Evolutionary conservation across 176 grass and related monocot species (phyloP), one percentile per base, ranked within the genome.

Genomic region (Tillandsia fasciculata): DNA sequence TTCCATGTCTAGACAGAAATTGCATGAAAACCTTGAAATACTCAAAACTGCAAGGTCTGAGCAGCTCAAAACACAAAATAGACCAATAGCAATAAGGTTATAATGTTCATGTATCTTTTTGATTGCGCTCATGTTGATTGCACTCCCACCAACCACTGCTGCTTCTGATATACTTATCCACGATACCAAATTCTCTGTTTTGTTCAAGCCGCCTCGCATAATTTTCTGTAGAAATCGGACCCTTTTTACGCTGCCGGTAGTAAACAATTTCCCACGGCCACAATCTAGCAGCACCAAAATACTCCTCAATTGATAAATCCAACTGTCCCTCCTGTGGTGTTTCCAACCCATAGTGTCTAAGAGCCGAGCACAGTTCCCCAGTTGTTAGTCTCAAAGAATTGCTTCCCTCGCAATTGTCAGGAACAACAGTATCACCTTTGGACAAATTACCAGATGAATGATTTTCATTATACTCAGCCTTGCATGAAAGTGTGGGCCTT

Each of bases 261-360:
- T 82, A 82, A 65, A 89, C 82, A 10, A 85, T 82, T 71, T 85
- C 69, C 82, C 87, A 89, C 68, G 83, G 79, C 87, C 87, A 90
- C 33, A 83, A 47, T 48, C 72, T 72, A 26, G 87, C 79, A 51
- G 83, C 87, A 77, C 87, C 82, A 49, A 85, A 82, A 65, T 89
- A 85, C 23, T 56, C 49, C 69, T 82, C 83, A 50, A 80, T 69
- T n/a, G 65, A 26, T 50, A 82, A 52, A 67, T 79, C 70, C 11
- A 18, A 17, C 71, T 67, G 72, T 29, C 65, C 81, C 48, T 63
- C 65, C 49, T 77, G 69, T 33, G 22, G 52, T 58, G 76, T 26
- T 76, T 78, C 61, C 61, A 83, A 24, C 64, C 83, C 70, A 54
- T 77, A 74, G 23, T 64, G 70, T 68, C 67, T 79, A 52, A 82